These are phyloP conservation scores for Gracilaria gracilis DNA, from an alignment of 23 red algal species.

Conservation along the genomic window DNA sequence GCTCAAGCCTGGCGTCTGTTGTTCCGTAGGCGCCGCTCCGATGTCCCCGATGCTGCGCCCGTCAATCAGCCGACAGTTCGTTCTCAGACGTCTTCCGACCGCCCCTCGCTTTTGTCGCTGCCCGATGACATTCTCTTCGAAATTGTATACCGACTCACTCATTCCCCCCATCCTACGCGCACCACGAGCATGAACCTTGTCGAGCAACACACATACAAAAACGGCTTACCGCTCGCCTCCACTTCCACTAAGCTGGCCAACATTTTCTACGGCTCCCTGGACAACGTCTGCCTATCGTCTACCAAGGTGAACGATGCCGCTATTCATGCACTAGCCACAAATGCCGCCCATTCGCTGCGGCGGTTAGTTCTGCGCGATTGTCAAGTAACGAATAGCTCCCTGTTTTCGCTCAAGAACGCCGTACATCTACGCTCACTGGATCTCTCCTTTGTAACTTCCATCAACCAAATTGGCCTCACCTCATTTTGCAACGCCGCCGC, in stretches of 20 bases:
- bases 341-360: slow-evolving; percentile 27
- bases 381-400: slow-evolving; percentile 26
- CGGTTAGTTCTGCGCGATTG: slow-evolving; percentile 52
- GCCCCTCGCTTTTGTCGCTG: slow-evolving; percentile 35
- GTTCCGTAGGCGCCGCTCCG: slow-evolving; percentile 7
- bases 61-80: neutral
- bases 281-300: slow-evolving; percentile 55
- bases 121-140: slow-evolving; percentile 62
- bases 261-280: slow-evolving; percentile 52
- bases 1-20: slow-evolving; percentile 31
- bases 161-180: slow-evolving; percentile 45
- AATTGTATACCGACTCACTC: slow-evolving; percentile 49
- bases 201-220: slow-evolving; percentile 46
- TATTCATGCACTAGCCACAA: slow-evolving; percentile 38
- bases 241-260: slow-evolving; percentile 25
- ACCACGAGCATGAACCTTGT: slow-evolving; percentile 47
- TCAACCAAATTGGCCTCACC: slow-evolving; percentile 32
- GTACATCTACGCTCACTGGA: slow-evolving; percentile 47
- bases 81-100: neutral
- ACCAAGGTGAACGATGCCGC: slow-evolving; percentile 45
- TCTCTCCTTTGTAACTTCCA: slow-evolving; percentile 51
- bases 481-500: slow-evolving; percentile 46
- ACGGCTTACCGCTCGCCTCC: slow-evolving; percentile 36
- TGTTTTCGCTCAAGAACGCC: slow-evolving; percentile 39
- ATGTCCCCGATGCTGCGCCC: neutral